These are phyloP conservation scores for Candolleomyces efflorescens DNA, from an alignment of 768 basidiomycete species.

Conservation along the genomic window DNA sequence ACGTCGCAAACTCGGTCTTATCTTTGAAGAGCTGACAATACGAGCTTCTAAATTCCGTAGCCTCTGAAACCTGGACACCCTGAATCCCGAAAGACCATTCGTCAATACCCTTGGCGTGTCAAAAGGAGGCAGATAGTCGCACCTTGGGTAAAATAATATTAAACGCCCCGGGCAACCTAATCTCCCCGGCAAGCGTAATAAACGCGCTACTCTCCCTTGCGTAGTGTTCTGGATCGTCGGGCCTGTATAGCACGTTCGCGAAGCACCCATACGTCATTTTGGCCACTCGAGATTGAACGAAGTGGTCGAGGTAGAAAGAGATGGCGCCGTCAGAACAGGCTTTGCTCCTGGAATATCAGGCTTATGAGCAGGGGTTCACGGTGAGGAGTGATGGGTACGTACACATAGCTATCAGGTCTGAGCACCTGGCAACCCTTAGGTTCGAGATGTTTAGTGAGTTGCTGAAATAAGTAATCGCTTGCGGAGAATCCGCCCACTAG, in stretches of 20 bases:
- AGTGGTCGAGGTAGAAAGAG: constrained; percentile 15
- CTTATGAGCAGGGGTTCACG: not conserved
- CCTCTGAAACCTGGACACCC: not conserved
- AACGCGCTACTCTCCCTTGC: not conserved
- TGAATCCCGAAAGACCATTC: not conserved
- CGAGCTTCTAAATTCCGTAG: not conserved
- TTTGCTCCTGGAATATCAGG: constrained; percentile 9
- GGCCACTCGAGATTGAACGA: constrained; percentile 8
- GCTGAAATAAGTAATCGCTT: constrained; percentile 34
- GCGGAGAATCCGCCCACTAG: constrained; percentile 46
- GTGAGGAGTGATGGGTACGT: constrained; percentile 12
- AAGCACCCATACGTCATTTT: constrained; percentile 8
- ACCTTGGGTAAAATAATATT: constrained; percentile 5
- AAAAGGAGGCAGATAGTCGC: not conserved
- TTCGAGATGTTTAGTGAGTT: constrained; percentile 28
- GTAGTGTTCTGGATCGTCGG: constrained; percentile 1
- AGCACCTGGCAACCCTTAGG: constrained; percentile 24
- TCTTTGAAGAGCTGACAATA: not conserved
- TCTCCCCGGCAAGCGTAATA: constrained; percentile 1
- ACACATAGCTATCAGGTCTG: constrained; percentile 41
- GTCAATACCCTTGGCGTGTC: not conserved
- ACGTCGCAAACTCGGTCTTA: not conserved
- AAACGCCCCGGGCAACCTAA: not conserved
- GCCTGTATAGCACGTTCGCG: not conserved
- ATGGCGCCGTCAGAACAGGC: constrained; percentile 15